Evolutionary conservation across 2,329 filamentous ascomycete genomes (phyloP), one percentile per base, ranked within the genome.

Genomic region (Phyllosticta citriasiana): DNA sequence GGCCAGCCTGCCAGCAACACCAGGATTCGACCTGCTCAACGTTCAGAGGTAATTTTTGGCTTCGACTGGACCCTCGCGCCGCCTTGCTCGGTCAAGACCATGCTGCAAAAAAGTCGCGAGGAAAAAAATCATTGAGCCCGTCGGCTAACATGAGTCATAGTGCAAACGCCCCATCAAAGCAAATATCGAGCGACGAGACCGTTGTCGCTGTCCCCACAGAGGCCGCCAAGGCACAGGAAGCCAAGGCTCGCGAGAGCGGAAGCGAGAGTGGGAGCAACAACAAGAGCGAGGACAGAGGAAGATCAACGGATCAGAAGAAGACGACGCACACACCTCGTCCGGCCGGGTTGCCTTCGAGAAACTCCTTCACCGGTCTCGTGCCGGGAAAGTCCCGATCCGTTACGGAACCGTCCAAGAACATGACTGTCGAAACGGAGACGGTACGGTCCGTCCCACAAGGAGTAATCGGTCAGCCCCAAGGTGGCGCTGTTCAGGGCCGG

Each of bases 381-480:
- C 76, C 77, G 60, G 77, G 80, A 61, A 89, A 91, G 70, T 80
- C 83, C 35, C 90, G 92, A 71, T 78, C 84, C 27, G 72, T 76
- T 10, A 78, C 81, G 57, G 89, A 96, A 71, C 86, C 85, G n/a
- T 88, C 89, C 40, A 82, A 87, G 62, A 86, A 90, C 68, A 97
- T 99, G 91, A 97, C 91, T 9, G 93, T 97, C 14, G 94, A 99
- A 77, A 97, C 94, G 0, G 94, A 99, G 74, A 96, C 92, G 0
- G 94, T 99, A 47, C 88, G 85, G 53, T 96, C 92, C 2, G 88
- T 97, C 60, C 91, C 92, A 10, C 92, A 96, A 70, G 83, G 92
- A 27, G 85, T 88, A 9, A 79, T 96, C 27, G 86, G 87, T 35
- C 84, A 84, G 26, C 74, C 78, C 8, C 60, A 54, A 40, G 78